Conservation (phyloP, 2,329 filamentous ascomycete species). For the Curvularia verruculosa region DNA sequence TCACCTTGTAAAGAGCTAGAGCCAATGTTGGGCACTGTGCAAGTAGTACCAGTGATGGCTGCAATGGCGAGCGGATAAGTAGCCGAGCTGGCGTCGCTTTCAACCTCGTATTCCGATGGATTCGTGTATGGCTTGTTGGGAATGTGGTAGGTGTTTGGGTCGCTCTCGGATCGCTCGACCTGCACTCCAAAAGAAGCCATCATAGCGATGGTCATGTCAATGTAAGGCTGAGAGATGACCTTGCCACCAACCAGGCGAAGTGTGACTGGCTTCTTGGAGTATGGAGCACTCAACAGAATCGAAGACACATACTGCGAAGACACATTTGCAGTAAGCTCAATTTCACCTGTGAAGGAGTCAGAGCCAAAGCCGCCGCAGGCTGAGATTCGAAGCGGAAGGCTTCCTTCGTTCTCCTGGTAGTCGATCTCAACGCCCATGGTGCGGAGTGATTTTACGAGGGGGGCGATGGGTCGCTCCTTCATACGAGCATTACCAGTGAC, state of each 20-base stretch:
- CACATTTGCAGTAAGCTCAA: constrained; percentile 90
- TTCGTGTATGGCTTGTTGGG: constrained; percentile 84
- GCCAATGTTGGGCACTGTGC: constrained; percentile 95
- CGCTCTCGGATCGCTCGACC: constrained; percentile 75
- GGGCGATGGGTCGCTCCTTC: constrained; percentile 93
- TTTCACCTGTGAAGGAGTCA: constrained; percentile 74
- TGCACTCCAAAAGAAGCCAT: constrained; percentile 89
- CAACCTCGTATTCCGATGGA: constrained; percentile 83
- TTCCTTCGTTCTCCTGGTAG: constrained; percentile 82
- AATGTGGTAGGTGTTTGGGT: constrained; percentile 92
- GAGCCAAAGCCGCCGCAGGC: constrained; percentile 66
- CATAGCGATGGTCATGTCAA: constrained; percentile 99
- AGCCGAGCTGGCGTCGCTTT: constrained; percentile 96
- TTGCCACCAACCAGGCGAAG: constrained; percentile 92
- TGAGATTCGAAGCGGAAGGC: constrained; percentile 81
- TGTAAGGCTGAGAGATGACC: constrained; percentile 95
- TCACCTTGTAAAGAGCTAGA: constrained; percentile 91
- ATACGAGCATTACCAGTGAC: constrained; percentile 94
- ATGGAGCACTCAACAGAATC: constrained; percentile 94
- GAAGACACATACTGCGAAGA: constrained; percentile 99
- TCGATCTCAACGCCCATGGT: constrained; percentile 86
- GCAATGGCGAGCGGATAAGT: constrained; percentile 95
- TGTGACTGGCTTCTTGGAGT: constrained; percentile 92
- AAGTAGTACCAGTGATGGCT: constrained; percentile 93
- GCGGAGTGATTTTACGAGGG: constrained; percentile 86